Percentiles rank a stretch among this genome's conserved stretches.
Conservation (phyloP, 352 stramenopile species). For the Globisporangium orthogonon region DNA sequence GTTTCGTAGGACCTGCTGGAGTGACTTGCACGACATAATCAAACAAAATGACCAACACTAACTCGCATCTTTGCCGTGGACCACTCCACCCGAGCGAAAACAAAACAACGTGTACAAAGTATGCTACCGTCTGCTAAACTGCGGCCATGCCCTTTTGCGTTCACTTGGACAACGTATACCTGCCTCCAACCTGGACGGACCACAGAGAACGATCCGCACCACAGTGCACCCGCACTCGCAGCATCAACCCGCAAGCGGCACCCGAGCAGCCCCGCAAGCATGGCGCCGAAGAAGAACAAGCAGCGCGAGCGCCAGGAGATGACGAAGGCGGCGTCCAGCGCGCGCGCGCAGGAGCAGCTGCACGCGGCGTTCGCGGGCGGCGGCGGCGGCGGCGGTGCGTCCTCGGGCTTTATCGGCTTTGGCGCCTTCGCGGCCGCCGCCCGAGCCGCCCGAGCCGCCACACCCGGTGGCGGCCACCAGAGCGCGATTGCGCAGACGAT, state of each 20-base stretch:
- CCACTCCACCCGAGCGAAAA: no score
- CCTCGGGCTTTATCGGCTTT: slow-evolving; percentile 66
- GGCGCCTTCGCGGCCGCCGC: slow-evolving; percentile 40
- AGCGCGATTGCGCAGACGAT: slow-evolving; percentile 34
- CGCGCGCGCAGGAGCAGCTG: slow-evolving; percentile 63
- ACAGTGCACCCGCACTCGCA: no score
- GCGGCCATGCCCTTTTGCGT: no score
- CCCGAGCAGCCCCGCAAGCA: slow-evolving; percentile 1
- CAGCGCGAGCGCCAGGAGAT: slow-evolving; percentile 85
- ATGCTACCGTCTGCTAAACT: neutral
- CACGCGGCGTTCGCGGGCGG: slow-evolving; percentile 5
- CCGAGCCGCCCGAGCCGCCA: slow-evolving; percentile 12
- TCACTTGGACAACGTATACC: no score
- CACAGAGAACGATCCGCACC: neutral
- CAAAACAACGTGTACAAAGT: neutral
- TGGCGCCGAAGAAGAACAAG: slow-evolving; percentile 79
- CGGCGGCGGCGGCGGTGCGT: slow-evolving; percentile 8
- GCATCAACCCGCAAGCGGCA: neutral
- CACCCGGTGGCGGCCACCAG: neutral
- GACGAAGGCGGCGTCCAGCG: slow-evolving; percentile 70
- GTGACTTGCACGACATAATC: no score
- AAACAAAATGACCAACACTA: no score
- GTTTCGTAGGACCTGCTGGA: no score
- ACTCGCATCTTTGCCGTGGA: no score
- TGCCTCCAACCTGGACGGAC: no score